Evolutionary conservation across 352 stramenopile species (phyloP).

Genomic region (Peronosclerospora sorghi): DNA sequence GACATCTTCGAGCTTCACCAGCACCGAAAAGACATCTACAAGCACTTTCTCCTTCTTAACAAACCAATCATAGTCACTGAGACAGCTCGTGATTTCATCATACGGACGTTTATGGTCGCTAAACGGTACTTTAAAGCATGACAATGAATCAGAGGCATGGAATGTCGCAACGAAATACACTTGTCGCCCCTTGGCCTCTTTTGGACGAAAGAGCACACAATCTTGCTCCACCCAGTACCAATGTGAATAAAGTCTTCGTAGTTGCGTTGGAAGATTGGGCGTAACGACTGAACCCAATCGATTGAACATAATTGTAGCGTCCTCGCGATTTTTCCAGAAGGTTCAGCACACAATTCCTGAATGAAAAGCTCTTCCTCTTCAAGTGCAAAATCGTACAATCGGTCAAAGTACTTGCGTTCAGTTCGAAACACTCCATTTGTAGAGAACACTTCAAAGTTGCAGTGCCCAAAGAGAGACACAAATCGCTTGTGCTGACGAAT

Average conservation of each 20-base stretch:
- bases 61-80: slow-evolving; percentile 17
- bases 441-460: slow-evolving; percentile 42
- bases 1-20: slow-evolving; percentile 36
- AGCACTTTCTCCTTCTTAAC: slow-evolving; percentile 7
- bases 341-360: slow-evolving; percentile 15
- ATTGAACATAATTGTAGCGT: slow-evolving; percentile 26
- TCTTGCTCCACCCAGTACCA: too few species aligned
- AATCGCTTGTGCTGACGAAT: slow-evolving; percentile 30
- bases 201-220: too few species aligned
- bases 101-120: slow-evolving; percentile 12
- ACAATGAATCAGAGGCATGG: neutral
- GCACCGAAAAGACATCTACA: slow-evolving; percentile 1
- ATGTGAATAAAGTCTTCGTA: slow-evolving; percentile 28
- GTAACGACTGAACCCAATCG: slow-evolving; percentile 19
- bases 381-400: slow-evolving; percentile 32
- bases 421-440: slow-evolving; percentile 21
- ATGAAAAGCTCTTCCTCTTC: slow-evolving; percentile 18
- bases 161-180: slow-evolving; percentile 17
- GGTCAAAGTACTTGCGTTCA: too few species aligned
- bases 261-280: slow-evolving; percentile 11
- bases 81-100: slow-evolving; percentile 3
- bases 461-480: slow-evolving; percentile 25
- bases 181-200: slow-evolving; percentile 9
- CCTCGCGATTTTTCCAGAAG: neutral
- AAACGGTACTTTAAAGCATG: slow-evolving; percentile 27